phyloP scores from a whole-genome alignment of 2,329 filamentous ascomycete genomes.

The Neofusicoccum sp. region DNA sequence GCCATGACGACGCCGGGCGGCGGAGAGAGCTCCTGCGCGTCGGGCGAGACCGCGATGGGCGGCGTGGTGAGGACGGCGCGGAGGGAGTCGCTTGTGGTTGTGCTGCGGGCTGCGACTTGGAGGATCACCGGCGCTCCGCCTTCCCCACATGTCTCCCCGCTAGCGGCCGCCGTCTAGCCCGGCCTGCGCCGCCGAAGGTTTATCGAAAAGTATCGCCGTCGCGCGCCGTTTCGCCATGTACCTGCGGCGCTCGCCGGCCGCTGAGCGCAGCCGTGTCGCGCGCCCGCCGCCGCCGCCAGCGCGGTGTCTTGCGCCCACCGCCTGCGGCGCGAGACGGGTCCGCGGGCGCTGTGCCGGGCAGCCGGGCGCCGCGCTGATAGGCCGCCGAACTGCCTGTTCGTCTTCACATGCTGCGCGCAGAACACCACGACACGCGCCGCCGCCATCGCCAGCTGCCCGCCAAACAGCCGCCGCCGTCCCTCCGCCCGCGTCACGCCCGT shows the following conservation, averaged over 20 bases:
- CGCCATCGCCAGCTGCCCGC: background rate
- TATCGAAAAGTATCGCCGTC: background rate
- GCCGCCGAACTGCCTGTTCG: background rate
- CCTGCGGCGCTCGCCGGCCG: background rate
- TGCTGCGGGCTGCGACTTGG: background rate
- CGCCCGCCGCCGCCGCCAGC: background rate
- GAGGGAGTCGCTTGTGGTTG: background rate
- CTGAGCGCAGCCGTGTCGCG: no score
- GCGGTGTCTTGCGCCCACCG: background rate
- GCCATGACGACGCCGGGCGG: constrained; percentile 3
- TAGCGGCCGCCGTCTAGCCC: background rate
- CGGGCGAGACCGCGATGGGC: background rate
- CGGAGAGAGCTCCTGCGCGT: constrained; percentile 1
- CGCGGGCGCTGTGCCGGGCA: background rate
- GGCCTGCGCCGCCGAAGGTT: background rate
- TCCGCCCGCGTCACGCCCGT: background rate
- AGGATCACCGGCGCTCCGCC: background rate
- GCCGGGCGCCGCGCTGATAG: background rate
- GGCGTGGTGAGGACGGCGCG: background rate
- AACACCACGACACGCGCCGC: background rate
- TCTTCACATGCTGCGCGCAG: background rate
- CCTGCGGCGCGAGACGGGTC: background rate
- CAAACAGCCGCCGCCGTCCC: no score
- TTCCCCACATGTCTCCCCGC: constrained; percentile 3
- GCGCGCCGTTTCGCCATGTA: background rate